These are phyloP conservation scores for Aphanomyces stellatus DNA, from an alignment of 352 stramenopile species.

Conservation along the genomic window DNA sequence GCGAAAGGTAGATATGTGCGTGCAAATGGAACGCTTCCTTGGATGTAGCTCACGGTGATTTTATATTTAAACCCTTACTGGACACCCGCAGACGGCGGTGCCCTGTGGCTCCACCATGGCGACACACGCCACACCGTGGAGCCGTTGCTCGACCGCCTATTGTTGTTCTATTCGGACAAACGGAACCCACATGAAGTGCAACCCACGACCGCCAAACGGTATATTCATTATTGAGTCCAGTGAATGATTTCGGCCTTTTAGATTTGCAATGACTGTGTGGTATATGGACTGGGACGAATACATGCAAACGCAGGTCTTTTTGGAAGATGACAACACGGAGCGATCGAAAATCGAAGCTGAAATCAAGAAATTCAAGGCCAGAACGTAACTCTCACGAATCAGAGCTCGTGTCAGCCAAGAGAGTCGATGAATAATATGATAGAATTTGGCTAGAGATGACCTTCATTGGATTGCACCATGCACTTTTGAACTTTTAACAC, in stretches of 20 bases:
- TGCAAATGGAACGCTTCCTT: background rate
- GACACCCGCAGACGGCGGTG: conserved; percentile 26
- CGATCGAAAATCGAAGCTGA: conserved; percentile 25
- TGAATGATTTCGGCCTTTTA: conserved; percentile 6
- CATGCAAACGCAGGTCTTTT: conserved; percentile 35
- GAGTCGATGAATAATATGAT: background rate
- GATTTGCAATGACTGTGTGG: conserved; percentile 52
- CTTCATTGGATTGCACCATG: too few species aligned
- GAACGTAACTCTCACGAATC: background rate
- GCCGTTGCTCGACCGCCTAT: conserved; percentile 26
- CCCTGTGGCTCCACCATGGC: conserved; percentile 26
- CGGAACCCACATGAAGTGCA: conserved; percentile 41
- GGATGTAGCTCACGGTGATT: conserved; percentile 32
- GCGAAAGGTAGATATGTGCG: conserved; percentile 25
- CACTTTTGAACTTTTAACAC: too few species aligned
- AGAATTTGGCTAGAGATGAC: too few species aligned
- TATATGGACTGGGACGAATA: conserved; percentile 53
- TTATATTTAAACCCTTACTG: conserved; percentile 43
- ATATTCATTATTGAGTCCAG: background rate
- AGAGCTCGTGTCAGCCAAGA: background rate
- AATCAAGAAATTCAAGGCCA: conserved; percentile 24
- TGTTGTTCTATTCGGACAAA: conserved; percentile 43
- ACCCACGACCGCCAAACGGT: conserved; percentile 13
- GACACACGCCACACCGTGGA: background rate
- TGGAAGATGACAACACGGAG: background rate